Conservation (phyloP, 2,329 filamentous ascomycete species). For the Aureobasidium sp. region DNA sequence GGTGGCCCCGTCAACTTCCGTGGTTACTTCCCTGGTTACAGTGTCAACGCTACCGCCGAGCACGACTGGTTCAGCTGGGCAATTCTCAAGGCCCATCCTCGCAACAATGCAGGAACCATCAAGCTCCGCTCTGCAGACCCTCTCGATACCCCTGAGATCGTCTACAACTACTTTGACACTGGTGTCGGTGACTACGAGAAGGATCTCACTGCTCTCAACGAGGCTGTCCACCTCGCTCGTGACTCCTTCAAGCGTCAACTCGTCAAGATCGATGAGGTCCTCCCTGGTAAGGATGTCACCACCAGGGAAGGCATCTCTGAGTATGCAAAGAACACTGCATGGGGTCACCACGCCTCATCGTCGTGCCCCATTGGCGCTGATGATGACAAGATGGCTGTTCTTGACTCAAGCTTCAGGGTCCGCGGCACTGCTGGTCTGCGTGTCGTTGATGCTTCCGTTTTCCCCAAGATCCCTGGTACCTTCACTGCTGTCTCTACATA, state of each 20-base stretch:
- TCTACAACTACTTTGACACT: constrained; percentile 50
- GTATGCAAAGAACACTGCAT: constrained; percentile 41
- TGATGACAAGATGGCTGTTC: constrained; percentile 44
- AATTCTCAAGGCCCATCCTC: constrained; percentile 53
- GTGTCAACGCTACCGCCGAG: constrained; percentile 34
- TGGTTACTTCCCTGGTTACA: constrained; percentile 50
- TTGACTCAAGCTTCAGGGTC: constrained; percentile 50
- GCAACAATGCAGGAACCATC: constrained; percentile 54
- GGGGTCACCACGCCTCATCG: constrained; percentile 50
- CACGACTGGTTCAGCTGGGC: constrained; percentile 40
- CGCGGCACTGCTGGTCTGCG: constrained; percentile 46
- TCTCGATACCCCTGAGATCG: constrained; percentile 53
- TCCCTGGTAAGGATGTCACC: constrained; percentile 27
- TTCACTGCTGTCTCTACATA: constrained; percentile 45
- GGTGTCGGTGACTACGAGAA: constrained; percentile 30
- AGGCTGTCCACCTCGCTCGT: constrained; percentile 47
- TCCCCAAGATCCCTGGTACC: constrained; percentile 47
- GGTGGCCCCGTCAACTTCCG: constrained; percentile 47
- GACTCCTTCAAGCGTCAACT: constrained; percentile 23
- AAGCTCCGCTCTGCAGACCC: constrained; percentile 54
- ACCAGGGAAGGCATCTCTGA: constrained; percentile 37
- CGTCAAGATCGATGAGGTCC: constrained; percentile 34
- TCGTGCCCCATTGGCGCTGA: constrained; percentile 48
- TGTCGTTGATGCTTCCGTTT: constrained; percentile 54
- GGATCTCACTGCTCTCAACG: constrained; percentile 44